Evolutionary conservation across 2,329 filamentous ascomycete genomes (phyloP).

Genomic region (Ophiocordyceps sinensis): DNA sequence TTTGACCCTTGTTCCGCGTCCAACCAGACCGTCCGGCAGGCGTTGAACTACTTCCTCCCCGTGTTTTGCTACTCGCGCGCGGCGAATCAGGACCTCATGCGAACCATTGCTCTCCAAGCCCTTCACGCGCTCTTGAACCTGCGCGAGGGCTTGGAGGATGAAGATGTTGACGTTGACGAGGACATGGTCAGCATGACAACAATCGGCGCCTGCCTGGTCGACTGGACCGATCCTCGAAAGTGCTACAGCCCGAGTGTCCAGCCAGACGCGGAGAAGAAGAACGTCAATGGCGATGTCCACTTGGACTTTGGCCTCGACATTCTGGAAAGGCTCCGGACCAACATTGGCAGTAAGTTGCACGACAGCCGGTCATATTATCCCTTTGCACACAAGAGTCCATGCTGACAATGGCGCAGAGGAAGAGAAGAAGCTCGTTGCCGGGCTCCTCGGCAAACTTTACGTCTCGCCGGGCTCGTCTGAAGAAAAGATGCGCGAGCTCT

Average conservation of each 20-base stretch:
- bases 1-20: slow-evolving; percentile 72
- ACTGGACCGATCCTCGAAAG: slow-evolving; percentile 92
- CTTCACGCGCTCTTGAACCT: slow-evolving; percentile 62
- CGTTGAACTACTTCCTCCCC: slow-evolving; percentile 83
- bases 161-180: slow-evolving; percentile 59
- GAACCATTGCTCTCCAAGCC: slow-evolving; percentile 55
- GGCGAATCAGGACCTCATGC: slow-evolving; percentile 75
- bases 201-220: slow-evolving; percentile 70
- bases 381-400: not conserved
- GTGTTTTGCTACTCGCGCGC: slow-evolving; percentile 81
- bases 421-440: slow-evolving; percentile 69
- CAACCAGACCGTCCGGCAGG: slow-evolving; percentile 74
- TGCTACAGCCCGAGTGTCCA: slow-evolving; percentile 39
- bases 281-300: slow-evolving; percentile 64
- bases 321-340: slow-evolving; percentile 56
- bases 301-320: slow-evolving; percentile 65
- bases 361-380: not conserved
- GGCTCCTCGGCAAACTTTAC: slow-evolving; percentile 70
- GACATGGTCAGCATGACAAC: slow-evolving; percentile 66
- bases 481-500: slow-evolving; percentile 41
- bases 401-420: slow-evolving; percentile 42
- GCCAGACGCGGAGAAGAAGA: slow-evolving; percentile 44
- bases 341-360: slow-evolving; percentile 46
- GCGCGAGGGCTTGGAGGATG: slow-evolving; percentile 58
- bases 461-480: slow-evolving; percentile 53